Evolutionary conservation across 2,329 filamentous ascomycete species (phyloP).

Genomic region (Aspergillus uvarum): DNA sequence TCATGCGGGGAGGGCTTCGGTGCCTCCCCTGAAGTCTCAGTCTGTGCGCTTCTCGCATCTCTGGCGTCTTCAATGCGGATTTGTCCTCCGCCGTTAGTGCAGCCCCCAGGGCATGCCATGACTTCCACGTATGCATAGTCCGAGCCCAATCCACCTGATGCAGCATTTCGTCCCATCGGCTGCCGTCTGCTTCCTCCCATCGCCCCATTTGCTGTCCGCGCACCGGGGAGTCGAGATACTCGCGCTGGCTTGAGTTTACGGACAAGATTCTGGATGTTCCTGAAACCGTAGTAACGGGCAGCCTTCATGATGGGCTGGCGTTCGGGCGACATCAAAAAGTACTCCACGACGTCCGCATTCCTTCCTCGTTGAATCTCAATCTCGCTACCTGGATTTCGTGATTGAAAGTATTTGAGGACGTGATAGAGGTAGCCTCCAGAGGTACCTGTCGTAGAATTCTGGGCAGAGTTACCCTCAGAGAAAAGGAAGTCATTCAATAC

Average conservation of each 20-base stretch:
- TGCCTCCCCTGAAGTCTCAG: conserved; percentile 17
- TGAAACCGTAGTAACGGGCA: conserved; percentile 93
- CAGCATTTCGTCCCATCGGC: conserved; percentile 33
- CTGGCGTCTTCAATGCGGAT: conserved; percentile 80
- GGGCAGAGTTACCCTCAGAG: conserved; percentile 46
- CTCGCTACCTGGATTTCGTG: conserved; percentile 67
- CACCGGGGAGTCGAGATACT: conserved; percentile 76
- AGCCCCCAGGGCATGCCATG: conserved; percentile 98
- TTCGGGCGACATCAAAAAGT: conserved; percentile 60
- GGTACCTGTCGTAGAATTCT: conserved; percentile 64
- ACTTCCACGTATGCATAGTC: conserved; percentile 96
- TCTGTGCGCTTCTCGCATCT: conserved; percentile 24
- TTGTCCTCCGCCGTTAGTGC: conserved; percentile 95
- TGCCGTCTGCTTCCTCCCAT: conserved; percentile 31
- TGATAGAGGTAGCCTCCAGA: conserved; percentile 89
- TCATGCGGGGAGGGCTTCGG: conserved; percentile 68
- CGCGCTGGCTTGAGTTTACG: conserved; percentile 82
- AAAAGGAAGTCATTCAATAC: conserved; percentile 73
- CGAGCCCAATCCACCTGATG: conserved; percentile 34
- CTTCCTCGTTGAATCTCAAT: conserved; percentile 73
- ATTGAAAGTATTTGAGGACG: conserved; percentile 72
- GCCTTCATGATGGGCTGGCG: conserved; percentile 69
- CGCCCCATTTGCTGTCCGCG: conserved; percentile 50
- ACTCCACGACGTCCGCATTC: conserved; percentile 90
- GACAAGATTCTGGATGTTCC: conserved; percentile 97